Evolutionary conservation across 2,329 filamentous ascomycete genomes (phyloP), one percentile per base, ranked within the genome.

Genomic region (Escovopsis sp.): DNA sequence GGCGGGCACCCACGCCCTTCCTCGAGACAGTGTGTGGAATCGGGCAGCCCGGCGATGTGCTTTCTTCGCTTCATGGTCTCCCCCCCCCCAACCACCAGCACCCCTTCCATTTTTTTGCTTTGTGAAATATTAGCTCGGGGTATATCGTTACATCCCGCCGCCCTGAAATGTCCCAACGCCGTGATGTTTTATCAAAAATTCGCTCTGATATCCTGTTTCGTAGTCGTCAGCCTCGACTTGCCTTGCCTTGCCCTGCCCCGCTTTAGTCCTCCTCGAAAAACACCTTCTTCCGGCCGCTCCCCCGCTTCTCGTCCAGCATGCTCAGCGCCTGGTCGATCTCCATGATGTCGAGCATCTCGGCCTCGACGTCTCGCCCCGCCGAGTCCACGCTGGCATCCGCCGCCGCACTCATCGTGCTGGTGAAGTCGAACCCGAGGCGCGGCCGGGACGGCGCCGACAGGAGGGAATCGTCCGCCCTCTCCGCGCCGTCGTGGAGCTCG

Each of bases 321-420:
- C 74, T 68, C 41, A 81, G 57, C 39, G 69, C 72, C 45, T 73
- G 69, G 49, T 81, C 77, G 52, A 81, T 77, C 49, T 76, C 75
- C 67, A 78, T 73, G 37, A 81, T 75, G 53, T 79, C 75, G 49
- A 81, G 63, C 65, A 78, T 72, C 57, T 78, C 74, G 28, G 67
- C 65, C 53, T 78, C 74, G 11, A 77, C 64, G 43, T 77, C 67
- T 30, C 74, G 62, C 26, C 63, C 61, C 19, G 62, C 66, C n/a
- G 68, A 61, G 40, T 72, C 68, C 32, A 69, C 65, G 19, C 62
- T 61, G 6, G 62, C 57, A 44, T 77, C 73, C 3, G 74, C 74
- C 2, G 74, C 74, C 2, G 63, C 67, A 39, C 61, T 65, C 30
- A 78, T 54, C 15, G 64, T 70, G 36, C 68, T 65, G 33, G 65